Conservation (phyloP, 1,284 basidiomycete genomes). For the Schizophyllum commune region DNA sequence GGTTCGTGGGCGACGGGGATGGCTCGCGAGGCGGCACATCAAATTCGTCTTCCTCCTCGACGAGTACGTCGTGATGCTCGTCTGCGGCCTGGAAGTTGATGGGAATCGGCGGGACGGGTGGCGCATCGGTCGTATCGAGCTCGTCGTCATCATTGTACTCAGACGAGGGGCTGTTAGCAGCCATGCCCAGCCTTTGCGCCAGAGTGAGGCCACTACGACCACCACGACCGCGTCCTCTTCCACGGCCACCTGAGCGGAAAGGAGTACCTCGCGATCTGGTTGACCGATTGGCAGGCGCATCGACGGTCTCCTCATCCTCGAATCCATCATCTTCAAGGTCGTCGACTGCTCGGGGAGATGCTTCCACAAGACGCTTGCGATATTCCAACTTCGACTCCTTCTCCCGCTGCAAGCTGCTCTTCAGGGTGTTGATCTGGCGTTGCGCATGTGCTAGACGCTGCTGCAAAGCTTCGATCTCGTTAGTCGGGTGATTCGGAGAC, state of each 20-base stretch:
- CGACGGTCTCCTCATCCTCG: conserved; percentile 32
- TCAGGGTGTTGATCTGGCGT: conserved; percentile 72
- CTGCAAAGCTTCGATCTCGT: conserved; percentile 73
- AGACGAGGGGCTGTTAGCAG: conserved; percentile 39
- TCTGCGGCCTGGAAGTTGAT: conserved; percentile 25
- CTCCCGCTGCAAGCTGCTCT: conserved; percentile 70
- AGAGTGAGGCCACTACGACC: conserved; percentile 37
- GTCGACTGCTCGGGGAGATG: conserved; percentile 29
- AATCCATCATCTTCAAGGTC: conserved; percentile 29
- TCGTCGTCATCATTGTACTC: conserved; percentile 43
- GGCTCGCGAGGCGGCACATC: conserved; percentile 34
- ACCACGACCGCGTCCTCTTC: conserved; percentile 33
- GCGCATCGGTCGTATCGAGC: conserved; percentile 27
- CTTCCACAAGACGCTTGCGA: conserved; percentile 35
- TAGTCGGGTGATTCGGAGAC: conserved; percentile 63
- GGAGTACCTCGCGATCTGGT: conserved; percentile 25
- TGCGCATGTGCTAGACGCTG: conserved; percentile 78
- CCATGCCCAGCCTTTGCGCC: conserved; percentile 54
- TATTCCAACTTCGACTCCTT: conserved; percentile 63
- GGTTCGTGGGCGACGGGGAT: conserved; percentile 30
- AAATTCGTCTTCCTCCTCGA: conserved; percentile 25
- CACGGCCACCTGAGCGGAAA: conserved; percentile 38
- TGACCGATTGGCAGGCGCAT: conserved; percentile 21
- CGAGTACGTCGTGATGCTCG: conserved; percentile 18
- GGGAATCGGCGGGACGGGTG: conserved; percentile 43